phyloP scores from a whole-genome alignment of 2,329 filamentous ascomycete genomes.

The Periglandula ipomoeae region DNA sequence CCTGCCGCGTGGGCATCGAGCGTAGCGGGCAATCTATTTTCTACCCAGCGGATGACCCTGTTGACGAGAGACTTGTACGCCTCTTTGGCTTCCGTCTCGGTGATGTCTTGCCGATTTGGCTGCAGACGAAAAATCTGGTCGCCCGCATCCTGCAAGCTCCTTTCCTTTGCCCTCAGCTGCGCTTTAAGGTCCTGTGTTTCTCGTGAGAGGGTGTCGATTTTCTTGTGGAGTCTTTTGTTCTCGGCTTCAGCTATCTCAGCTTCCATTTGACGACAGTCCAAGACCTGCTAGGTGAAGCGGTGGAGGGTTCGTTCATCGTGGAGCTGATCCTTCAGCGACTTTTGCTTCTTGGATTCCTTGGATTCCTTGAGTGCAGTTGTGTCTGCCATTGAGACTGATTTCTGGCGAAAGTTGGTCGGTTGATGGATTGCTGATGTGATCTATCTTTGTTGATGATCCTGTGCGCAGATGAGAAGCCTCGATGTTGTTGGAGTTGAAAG shows the following conservation, averaged over 20 bases:
- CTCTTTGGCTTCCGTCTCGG: conserved; percentile 25
- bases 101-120: conserved; percentile 24
- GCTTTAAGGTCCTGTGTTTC: conserved; percentile 20
- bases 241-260: conserved; percentile 22
- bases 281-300: conserved; percentile 26
- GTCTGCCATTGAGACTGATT: neutral
- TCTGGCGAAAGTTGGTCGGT: too few species aligned
- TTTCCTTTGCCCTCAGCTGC: conserved; percentile 19
- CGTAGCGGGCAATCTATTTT: conserved; percentile 21
- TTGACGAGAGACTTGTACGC: conserved; percentile 23
- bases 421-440: too few species aligned
- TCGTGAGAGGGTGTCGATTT: conserved; percentile 20
- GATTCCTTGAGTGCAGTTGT: neutral
- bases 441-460: too few species aligned
- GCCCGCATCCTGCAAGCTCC: conserved; percentile 20
- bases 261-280: conserved; percentile 27
- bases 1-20: conserved; percentile 24
- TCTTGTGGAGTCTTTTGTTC: conserved; percentile 18
- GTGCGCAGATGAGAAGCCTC: too few species aligned
- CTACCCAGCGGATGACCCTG: conserved; percentile 27
- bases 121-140: conserved; percentile 25
- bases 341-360: neutral
- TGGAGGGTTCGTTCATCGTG: conserved; percentile 24
- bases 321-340: conserved; percentile 17
- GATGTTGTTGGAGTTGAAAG: too few species aligned